A percentile compares a stretch with the other conserved stretches of the same genome.
Conservation (phyloP, 2,329 filamentous ascomycete species). For the Scolecobasidium constrictum region DNA sequence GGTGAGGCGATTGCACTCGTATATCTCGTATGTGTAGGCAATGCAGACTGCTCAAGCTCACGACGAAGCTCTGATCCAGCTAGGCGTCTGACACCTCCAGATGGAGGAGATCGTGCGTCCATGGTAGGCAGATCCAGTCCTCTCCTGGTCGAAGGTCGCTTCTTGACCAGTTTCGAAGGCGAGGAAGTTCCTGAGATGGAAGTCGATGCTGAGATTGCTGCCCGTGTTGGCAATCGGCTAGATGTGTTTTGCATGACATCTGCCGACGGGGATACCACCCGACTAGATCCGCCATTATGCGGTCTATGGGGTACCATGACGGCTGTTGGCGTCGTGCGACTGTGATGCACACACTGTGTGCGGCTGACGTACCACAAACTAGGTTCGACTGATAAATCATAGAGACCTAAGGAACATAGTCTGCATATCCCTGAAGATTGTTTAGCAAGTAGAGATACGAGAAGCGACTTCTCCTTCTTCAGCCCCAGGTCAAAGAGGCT, state of each 20-base stretch:
- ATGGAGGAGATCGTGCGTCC: neutral
- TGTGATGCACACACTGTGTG: constrained; percentile 17
- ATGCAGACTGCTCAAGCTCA: constrained; percentile 2
- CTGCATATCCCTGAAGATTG: too few species aligned
- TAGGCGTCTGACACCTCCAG: constrained; percentile 1
- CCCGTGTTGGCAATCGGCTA: constrained; percentile 6
- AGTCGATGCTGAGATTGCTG: constrained; percentile 12
- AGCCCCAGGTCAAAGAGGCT: neutral
- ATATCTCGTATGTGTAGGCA: neutral
- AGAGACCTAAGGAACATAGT: constrained; percentile 1
- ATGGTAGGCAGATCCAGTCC: constrained; percentile 19
- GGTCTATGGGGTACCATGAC: constrained; percentile 32
- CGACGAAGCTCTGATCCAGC: constrained; percentile 6
- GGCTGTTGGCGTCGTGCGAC: constrained; percentile 23
- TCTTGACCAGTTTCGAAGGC: constrained; percentile 13
- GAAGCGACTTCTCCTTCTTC: too few species aligned
- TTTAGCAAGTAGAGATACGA: too few species aligned
- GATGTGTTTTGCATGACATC: constrained; percentile 2
- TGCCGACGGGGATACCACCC: neutral
- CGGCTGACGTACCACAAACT: constrained; percentile 21
- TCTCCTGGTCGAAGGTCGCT: constrained; percentile 7
- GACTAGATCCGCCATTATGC: constrained; percentile 16
- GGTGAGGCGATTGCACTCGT: neutral
- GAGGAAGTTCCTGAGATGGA: constrained; percentile 21
- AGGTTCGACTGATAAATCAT: constrained; percentile 28